Conservation (phyloP, 2,329 filamentous ascomycete genomes). For the Xylaria sp. region DNA sequence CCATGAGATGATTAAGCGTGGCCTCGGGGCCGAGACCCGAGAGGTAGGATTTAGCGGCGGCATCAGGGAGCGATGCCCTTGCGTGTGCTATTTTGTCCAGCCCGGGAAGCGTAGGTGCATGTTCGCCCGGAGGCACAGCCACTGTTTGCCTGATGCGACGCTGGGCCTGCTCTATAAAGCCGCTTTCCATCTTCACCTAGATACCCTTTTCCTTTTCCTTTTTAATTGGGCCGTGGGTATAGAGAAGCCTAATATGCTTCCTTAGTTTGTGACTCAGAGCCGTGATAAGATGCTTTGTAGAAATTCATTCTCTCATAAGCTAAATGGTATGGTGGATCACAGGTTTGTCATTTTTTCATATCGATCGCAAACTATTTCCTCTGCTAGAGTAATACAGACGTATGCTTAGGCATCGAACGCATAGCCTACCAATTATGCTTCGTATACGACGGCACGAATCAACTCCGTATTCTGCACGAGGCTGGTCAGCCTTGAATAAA, state of each 20-base stretch:
- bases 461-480: constrained; percentile 11
- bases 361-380: constrained; percentile 49
- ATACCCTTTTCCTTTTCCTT: neutral
- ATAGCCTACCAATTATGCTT: constrained; percentile 3
- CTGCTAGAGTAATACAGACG: neutral
- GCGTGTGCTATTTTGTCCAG: constrained; percentile 51
- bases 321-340: constrained; percentile 19
- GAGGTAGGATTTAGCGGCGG: constrained; percentile 50
- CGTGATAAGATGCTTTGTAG: neutral
- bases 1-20: constrained; percentile 58
- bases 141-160: constrained; percentile 42
- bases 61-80: constrained; percentile 54
- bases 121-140: constrained; percentile 28
- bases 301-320: neutral
- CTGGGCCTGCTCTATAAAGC: constrained; percentile 42
- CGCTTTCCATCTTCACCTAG: constrained; percentile 30
- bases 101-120: constrained; percentile 55
- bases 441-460: neutral
- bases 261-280: constrained; percentile 3
- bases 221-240: neutral
- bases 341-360: constrained; percentile 32
- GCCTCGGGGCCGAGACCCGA: constrained; percentile 46
- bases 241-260: neutral
- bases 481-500: constrained; percentile 22
- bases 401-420: neutral